Base-by-base conservation (phyloP, 2,329 filamentous ascomycete species). In the Alternaria solani region DNA sequence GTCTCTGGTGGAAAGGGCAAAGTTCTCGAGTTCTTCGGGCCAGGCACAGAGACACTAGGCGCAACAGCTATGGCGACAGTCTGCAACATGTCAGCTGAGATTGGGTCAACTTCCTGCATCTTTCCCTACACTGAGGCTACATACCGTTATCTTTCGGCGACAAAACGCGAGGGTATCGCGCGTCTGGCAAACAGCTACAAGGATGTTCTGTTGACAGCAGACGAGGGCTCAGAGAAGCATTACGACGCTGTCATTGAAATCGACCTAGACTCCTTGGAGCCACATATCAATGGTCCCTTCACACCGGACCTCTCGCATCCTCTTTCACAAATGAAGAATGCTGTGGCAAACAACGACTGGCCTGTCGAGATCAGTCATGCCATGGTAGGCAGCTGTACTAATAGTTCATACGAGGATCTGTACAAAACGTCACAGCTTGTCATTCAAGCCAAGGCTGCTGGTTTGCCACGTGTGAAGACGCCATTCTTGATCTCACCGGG, bases 21-120 rank as follows among this genome's bases (percentile, higher is more conserved):
- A 41, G 66, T 79, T 11, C 67, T 80, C 7, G 77, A 80, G 51
- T 80, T 77, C 55, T 79, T 77, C 32, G 77, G 78, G 0, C 75
- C 77, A 0, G 78, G 76, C 2, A 69, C 70, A 1, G 58, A 72
- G 14, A 74, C 67, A 0, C 58, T 80, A 0, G 69, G 75, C 0
- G 75, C 75, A 0, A 80, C 78, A 7, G 78, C 72, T 1, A 79
- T 78, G 76, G 77, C 75, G 0, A 79, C 78, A 2, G 69, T 79
- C 7, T 76, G 74, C 57, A 80, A 80, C 56, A 79, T 79, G 77
- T 72, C 68, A 1, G 77, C 78, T 2, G 77, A 80, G 49, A 72
- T 78, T 38, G 78, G 78, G 0, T 76, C 77, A 30, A 79, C 77
- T 0, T 75, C 77, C 1, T 80, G 74, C 51, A 67, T 79, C 16